These are phyloP conservation scores for Strobilomyces echinocephalus DNA, from an alignment of 768 basidiomycete species.

Conservation along the genomic window DNA sequence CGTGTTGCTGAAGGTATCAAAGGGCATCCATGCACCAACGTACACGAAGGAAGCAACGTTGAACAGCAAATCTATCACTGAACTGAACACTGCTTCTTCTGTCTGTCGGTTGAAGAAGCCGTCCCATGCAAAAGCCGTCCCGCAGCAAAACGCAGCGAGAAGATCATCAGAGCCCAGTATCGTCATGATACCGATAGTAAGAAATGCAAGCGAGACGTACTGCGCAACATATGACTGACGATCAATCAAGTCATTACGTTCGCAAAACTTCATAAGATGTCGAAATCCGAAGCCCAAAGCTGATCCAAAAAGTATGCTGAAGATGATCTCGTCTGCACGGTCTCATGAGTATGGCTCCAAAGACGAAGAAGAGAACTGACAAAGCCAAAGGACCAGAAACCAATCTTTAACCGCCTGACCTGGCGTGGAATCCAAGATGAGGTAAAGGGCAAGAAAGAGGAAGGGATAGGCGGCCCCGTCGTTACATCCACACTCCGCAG, in stretches of 20 bases:
- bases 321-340: slow-evolving; percentile 63
- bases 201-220: slow-evolving; percentile 76
- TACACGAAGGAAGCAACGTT: slow-evolving; percentile 94
- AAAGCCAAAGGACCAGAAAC: slow-evolving; percentile 84
- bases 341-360: slow-evolving; percentile 2
- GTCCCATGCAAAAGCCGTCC: slow-evolving; percentile 96
- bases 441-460: slow-evolving; percentile 83
- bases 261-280: slow-evolving; percentile 90
- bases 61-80: slow-evolving; percentile 94
- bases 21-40: slow-evolving; percentile 98
- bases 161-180: slow-evolving; percentile 92
- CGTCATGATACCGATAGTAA: slow-evolving; percentile 79
- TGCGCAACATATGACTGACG: slow-evolving; percentile 94
- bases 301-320: slow-evolving; percentile 73
- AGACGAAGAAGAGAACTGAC: slow-evolving; percentile 41
- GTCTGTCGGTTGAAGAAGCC: slow-evolving; percentile 91
- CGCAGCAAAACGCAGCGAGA: slow-evolving; percentile 90
- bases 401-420: slow-evolving; percentile 75
- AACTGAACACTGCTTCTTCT: slow-evolving; percentile 91
- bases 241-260: slow-evolving; percentile 82
- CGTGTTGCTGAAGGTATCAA: slow-evolving; percentile 66
- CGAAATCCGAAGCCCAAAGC: slow-evolving; percentile 75
- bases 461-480: slow-evolving; percentile 98
- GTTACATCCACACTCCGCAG: slow-evolving; percentile 86
- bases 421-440: slow-evolving; percentile 62